These are phyloP conservation scores for Arctostaphylos glauca DNA, from an alignment of 148 eudicot genomes.

Conservation along the genomic window DNA sequence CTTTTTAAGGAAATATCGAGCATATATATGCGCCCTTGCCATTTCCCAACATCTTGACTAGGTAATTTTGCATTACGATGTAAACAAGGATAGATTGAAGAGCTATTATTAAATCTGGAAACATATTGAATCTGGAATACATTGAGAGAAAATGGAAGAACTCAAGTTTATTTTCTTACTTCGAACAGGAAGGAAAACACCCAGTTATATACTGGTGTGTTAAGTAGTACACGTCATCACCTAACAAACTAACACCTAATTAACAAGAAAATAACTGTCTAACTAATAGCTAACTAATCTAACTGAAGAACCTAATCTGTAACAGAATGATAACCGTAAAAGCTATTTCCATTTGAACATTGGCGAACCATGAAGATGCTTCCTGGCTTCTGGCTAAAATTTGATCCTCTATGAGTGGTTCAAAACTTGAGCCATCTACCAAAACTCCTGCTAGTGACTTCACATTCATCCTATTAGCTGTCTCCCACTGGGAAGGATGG, in stretches of 20 bases:
- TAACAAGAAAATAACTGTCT: no score
- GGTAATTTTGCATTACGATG: not conserved
- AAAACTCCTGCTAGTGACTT: conserved; percentile 19
- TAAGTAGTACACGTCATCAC: no score
- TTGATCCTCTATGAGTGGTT: not conserved
- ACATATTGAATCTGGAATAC: no score
- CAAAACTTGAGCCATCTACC: not conserved
- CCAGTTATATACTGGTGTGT: no score
- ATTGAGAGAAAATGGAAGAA: no score
- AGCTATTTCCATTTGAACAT: not conserved
- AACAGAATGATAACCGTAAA: no score
- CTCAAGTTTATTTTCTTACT: no score
- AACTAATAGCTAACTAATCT: no score
- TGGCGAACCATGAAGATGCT: not conserved
- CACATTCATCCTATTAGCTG: conserved; percentile 22
- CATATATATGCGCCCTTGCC: not conserved
- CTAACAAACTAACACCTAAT: no score
- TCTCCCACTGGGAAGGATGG: conserved; percentile 3
- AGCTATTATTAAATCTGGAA: no score
- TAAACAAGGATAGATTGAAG: not conserved
- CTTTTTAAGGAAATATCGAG: not conserved
- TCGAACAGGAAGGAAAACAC: no score
- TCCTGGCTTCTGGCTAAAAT: not conserved
- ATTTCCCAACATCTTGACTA: not conserved
- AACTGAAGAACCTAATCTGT: no score